Percentiles rank a stretch among this genome's conserved stretches.
Evolutionary conservation across 768 basidiomycete species (phyloP).

Genomic region (Agrocybe chaxingu): DNA sequence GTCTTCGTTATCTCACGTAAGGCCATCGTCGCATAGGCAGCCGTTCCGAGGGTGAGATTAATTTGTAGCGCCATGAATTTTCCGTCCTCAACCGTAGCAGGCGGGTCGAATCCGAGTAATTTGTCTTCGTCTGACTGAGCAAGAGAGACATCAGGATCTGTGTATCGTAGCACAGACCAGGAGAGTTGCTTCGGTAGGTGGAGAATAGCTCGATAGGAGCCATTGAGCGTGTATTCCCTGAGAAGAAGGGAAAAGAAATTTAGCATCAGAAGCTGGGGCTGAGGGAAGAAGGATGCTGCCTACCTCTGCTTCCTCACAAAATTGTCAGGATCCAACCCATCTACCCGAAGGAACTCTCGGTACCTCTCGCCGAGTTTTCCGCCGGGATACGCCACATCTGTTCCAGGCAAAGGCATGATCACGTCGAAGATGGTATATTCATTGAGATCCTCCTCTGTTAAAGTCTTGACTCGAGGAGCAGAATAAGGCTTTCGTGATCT

Average conservation of each 20-base stretch:
- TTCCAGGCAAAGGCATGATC: conserved; percentile 96
- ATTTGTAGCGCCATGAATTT: conserved; percentile 89
- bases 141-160: conserved; percentile 88
- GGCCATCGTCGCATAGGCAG: conserved; percentile 98
- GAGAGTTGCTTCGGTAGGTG: conserved; percentile 80
- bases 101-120: conserved; percentile 76
- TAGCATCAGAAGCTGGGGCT: neutral
- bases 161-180: conserved; percentile 84
- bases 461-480: conserved; percentile 68
- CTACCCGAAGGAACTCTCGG: conserved; percentile 72
- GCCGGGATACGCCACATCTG: conserved; percentile 89
- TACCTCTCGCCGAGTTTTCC: conserved; percentile 87
- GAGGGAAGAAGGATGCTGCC: conserved; percentile 16
- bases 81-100: conserved; percentile 64
- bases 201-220: conserved; percentile 90
- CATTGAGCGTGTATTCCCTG: conserved; percentile 90
- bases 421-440: conserved; percentile 92
- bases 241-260: neutral
- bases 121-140: conserved; percentile 96
- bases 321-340: conserved; percentile 89
- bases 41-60: conserved; percentile 79
- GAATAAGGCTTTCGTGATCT: conserved; percentile 55
- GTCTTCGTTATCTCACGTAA: conserved; percentile 92
- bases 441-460: conserved; percentile 74
- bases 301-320: conserved; percentile 90